Evolutionary conservation across 345 rosid species (phyloP).

Genomic region (Physaria fendleri): DNA sequence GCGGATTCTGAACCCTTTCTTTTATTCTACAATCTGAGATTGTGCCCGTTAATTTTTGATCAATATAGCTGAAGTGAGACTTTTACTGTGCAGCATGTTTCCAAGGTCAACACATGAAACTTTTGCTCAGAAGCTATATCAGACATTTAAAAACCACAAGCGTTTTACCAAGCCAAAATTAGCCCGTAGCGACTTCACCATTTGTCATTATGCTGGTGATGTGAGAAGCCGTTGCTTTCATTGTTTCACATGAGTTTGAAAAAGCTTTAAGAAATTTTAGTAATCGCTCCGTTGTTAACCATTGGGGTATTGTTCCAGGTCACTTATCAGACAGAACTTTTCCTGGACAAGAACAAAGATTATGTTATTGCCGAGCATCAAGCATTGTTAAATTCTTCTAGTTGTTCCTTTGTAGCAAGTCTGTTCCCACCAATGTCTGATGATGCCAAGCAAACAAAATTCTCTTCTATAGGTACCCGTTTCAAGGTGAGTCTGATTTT

Average conservation of each 20-base stretch:
- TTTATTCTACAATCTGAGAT: background rate
- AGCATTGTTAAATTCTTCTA: constrained; percentile 81
- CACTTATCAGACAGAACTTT: constrained; percentile 92
- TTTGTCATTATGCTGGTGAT: constrained; percentile 98
- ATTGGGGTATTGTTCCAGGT: constrained; percentile 53
- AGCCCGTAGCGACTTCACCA: constrained; percentile 93
- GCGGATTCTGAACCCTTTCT: constrained; percentile 11
- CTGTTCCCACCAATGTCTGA: constrained; percentile 75
- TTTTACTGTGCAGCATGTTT: constrained; percentile 69
- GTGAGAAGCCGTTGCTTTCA: constrained; percentile 44
- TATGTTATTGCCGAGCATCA: constrained; percentile 99
- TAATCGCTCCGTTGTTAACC: background rate
- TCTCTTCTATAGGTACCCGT: constrained; percentile 97
- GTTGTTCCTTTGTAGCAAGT: constrained; percentile 76
- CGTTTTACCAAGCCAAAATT: constrained; percentile 94
- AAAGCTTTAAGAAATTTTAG: constrained; percentile 10
- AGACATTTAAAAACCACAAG: constrained; percentile 86
- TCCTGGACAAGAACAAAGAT: constrained; percentile 98
- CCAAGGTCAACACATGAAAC: constrained; percentile 99
- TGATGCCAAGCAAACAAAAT: constrained; percentile 86
- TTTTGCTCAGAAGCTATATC: constrained; percentile 95
- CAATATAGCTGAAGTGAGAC: constrained; percentile 25
- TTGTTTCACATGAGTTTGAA: constrained; percentile 15
- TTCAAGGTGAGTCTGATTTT: constrained; percentile 62
- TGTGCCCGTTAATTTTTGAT: background rate